phyloP scores from a whole-genome alignment of 768 basidiomycete species.

The Rubroboletus satanas region DNA sequence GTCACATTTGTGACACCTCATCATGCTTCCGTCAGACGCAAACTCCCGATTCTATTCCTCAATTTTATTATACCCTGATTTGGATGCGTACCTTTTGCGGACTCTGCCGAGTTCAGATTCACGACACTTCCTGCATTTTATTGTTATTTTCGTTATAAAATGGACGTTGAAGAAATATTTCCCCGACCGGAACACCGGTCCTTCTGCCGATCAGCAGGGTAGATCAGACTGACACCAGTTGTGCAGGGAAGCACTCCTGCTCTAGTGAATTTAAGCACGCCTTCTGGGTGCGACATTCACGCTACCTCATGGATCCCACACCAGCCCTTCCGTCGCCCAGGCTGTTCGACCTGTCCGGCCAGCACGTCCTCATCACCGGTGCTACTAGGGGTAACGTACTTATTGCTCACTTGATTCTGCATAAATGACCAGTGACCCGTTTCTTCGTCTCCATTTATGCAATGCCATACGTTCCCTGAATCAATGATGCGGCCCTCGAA shows the following conservation, averaged over 20 bases:
- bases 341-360: slow-evolving; percentile 65
- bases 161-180: slow-evolving; percentile 1
- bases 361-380: slow-evolving; percentile 77
- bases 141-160: slow-evolving; percentile 7
- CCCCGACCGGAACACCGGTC: slow-evolving; percentile 25
- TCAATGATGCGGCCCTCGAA: neutral
- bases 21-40: slow-evolving; percentile 20
- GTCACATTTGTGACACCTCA: slow-evolving; percentile 20
- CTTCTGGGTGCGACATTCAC: slow-evolving; percentile 2
- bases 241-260: neutral
- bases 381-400: slow-evolving; percentile 62
- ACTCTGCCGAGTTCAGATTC: slow-evolving; percentile 12
- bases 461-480: slow-evolving; percentile 10
- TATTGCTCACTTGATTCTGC: slow-evolving; percentile 10
- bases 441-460: slow-evolving; percentile 10
- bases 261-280: slow-evolving; percentile 22
- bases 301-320: slow-evolving; percentile 47
- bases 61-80: slow-evolving; percentile 23
- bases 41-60: slow-evolving; percentile 23
- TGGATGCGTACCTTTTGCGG: slow-evolving; percentile 13
- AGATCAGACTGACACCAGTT: slow-evolving; percentile 15
- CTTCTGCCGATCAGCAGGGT: slow-evolving; percentile 31
- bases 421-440: slow-evolving; percentile 15
- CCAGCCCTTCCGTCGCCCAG: slow-evolving; percentile 46
- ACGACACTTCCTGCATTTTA: slow-evolving; percentile 7